phyloP scores from a whole-genome alignment of 2,329 filamentous ascomycete species.

The Aureobasidium lini region DNA sequence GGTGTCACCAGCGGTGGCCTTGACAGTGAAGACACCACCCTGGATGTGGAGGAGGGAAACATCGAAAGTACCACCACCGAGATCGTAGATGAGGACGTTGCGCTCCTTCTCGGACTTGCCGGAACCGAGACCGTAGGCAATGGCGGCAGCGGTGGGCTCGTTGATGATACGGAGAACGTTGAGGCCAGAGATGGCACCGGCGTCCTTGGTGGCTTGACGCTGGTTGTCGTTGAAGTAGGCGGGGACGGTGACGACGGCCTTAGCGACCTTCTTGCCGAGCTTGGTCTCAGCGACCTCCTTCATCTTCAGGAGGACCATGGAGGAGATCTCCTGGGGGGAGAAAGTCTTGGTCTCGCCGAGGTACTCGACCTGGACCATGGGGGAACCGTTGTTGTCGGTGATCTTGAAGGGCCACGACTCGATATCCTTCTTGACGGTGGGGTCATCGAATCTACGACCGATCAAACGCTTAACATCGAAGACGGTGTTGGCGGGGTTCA shows the following conservation, averaged over 20 bases:
- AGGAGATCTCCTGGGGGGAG: slow-evolving; percentile 96
- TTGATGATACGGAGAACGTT: slow-evolving; percentile 99
- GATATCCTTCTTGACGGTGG: slow-evolving; percentile 96
- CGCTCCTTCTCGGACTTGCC: slow-evolving; percentile 92
- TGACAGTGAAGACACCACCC: slow-evolving; percentile 98
- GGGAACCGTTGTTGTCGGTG: slow-evolving; percentile 78
- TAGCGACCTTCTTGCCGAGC: slow-evolving; percentile 97
- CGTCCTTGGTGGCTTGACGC: slow-evolving; percentile 98
- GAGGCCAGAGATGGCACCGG: slow-evolving; percentile 91
- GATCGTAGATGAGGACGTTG: slow-evolving; percentile 99
- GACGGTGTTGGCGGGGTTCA: slow-evolving; percentile 97
- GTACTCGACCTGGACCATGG: slow-evolving; percentile 92
- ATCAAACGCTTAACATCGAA: slow-evolving; percentile 99
- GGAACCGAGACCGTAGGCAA: slow-evolving; percentile 93
- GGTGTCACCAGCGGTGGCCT: slow-evolving; percentile 95
- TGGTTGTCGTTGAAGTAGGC: slow-evolving; percentile 99
- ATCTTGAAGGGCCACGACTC: slow-evolving; percentile 99
- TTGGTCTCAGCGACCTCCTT: slow-evolving; percentile 98
- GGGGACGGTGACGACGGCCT: slow-evolving; percentile 97
- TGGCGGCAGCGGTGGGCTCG: slow-evolving; percentile 96
- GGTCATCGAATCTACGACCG: slow-evolving; percentile 89
- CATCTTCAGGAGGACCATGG: slow-evolving; percentile 99
- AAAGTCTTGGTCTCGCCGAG: slow-evolving; percentile 91
- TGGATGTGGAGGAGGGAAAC: slow-evolving; percentile 98
- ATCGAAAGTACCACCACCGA: slow-evolving; percentile 99